A percentile compares a stretch with the other conserved stretches of the same genome.
Conservation (phyloP, 1,284 basidiomycete species). For the Irpex sp. region DNA sequence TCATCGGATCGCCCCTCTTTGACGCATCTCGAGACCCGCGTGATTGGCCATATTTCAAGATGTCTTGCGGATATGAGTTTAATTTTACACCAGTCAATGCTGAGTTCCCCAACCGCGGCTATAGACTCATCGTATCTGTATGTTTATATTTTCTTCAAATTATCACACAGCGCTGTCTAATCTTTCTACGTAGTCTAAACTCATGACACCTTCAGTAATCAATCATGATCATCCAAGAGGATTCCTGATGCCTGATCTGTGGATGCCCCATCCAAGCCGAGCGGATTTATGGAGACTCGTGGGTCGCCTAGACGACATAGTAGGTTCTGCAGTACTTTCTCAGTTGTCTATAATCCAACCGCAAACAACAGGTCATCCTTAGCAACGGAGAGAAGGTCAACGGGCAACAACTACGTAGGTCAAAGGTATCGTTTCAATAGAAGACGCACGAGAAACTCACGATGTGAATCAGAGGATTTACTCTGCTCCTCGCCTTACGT, state of each 20-base stretch:
- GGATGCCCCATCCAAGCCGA: constrained; percentile 28
- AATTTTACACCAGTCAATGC: not conserved
- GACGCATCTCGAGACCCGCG: constrained; percentile 8
- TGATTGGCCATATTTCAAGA: constrained; percentile 35
- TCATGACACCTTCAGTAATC: not conserved
- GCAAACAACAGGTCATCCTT: constrained; percentile 54
- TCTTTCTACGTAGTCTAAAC: not conserved
- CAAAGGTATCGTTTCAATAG: not conserved
- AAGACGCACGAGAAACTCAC: not conserved
- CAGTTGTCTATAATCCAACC: not conserved
- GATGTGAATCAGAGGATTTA: constrained; percentile 33
- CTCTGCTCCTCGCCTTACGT: constrained; percentile 25
- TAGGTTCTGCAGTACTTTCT: constrained; percentile 41
- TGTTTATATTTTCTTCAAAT: not conserved
- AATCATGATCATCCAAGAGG: constrained; percentile 2
- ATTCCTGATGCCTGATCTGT: constrained; percentile 21
- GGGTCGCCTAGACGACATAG: not conserved
- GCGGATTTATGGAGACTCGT: constrained; percentile 1
- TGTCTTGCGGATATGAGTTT: not conserved
- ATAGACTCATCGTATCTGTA: not conserved
- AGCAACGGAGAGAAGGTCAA: constrained; percentile 59
- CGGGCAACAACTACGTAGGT: constrained; percentile 1
- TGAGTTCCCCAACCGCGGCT: not conserved
- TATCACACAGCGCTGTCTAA: not conserved
- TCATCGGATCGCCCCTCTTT: not conserved